Conservation (phyloP, 306 rosid genomes). For the Quercus rubra region DNA sequence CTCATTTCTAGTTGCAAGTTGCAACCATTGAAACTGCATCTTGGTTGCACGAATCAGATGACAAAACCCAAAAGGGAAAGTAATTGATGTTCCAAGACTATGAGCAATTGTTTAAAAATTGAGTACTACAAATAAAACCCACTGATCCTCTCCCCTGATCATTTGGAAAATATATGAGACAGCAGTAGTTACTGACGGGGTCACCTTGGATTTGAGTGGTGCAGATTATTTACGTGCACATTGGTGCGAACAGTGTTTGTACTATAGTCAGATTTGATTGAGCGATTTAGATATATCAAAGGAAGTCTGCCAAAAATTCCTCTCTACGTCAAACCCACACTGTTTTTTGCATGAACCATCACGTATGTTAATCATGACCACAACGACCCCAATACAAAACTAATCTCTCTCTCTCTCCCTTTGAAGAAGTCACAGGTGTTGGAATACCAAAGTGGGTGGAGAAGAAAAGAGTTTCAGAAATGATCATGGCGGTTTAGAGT, state of each 20-base stretch:
- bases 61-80: slow-evolving; percentile 56
- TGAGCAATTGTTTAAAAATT: background rate
- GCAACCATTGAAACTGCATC: slow-evolving; percentile 22
- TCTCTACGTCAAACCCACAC: slow-evolving; percentile 30
- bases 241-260: slow-evolving; percentile 48
- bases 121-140: background rate
- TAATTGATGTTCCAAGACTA: slow-evolving; percentile 38
- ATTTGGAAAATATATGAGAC: background rate
- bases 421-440: background rate
- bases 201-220: slow-evolving; percentile 32
- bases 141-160: background rate
- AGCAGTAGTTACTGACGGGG: slow-evolving; percentile 6
- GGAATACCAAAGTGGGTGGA: background rate
- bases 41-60: slow-evolving; percentile 25
- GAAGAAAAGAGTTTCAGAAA: slow-evolving; percentile 7
- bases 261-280: slow-evolving; percentile 56
- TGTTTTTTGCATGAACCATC: slow-evolving; percentile 54
- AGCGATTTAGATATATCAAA: slow-evolving; percentile 58
- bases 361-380: slow-evolving; percentile 25
- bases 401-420: too few species aligned
- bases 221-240: slow-evolving; percentile 57
- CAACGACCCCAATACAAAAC: background rate
- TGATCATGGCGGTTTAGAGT: background rate
- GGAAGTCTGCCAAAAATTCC: slow-evolving; percentile 34
- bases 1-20: background rate